A percentile compares a stretch with the other conserved stretches of the same genome.
Evolutionary conservation across 345 rosid genomes (phyloP).

Genomic region (Dimocarpus longan): DNA sequence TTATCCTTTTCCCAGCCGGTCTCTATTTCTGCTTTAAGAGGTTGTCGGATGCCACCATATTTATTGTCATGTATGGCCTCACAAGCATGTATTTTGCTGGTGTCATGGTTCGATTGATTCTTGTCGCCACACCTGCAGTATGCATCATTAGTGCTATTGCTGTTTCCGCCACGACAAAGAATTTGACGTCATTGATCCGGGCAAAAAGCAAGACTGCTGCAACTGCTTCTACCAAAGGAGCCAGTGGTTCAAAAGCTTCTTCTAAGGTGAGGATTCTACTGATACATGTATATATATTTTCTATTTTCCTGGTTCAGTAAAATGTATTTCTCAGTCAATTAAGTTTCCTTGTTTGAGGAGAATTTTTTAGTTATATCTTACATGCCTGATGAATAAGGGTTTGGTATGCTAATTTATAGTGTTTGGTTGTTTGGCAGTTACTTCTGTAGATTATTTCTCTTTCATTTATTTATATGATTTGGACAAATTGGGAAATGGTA

Average conservation of each 20-base stretch:
- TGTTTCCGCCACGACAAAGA: constrained; percentile 91
- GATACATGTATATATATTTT: not conserved
- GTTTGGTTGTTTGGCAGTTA: not conserved
- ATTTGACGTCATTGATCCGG: constrained; percentile 70
- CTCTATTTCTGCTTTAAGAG: constrained; percentile 99
- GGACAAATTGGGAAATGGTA: not conserved
- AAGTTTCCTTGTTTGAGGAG: not conserved
- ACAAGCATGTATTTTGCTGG: constrained; percentile 99
- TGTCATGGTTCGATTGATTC: constrained; percentile 98
- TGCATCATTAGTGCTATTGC: constrained; percentile 98
- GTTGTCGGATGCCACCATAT: constrained; percentile 91
- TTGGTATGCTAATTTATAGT: not conserved
- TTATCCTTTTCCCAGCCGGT: constrained; percentile 98
- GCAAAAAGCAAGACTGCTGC: constrained; percentile 67
- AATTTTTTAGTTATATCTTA: not conserved
- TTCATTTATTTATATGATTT: not conserved
- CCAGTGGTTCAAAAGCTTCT: constrained; percentile 68
- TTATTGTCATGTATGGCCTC: constrained; percentile 98
- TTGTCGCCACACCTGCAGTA: constrained; percentile 95
- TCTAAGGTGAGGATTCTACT: constrained; percentile 66
- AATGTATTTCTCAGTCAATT: not conserved
- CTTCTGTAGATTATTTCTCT: not conserved
- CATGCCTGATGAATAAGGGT: too few species aligned
- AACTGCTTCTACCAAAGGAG: constrained; percentile 66
- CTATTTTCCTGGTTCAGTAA: not conserved